Conservation (phyloP, 768 basidiomycete species). For the Suillus luteus region DNA sequence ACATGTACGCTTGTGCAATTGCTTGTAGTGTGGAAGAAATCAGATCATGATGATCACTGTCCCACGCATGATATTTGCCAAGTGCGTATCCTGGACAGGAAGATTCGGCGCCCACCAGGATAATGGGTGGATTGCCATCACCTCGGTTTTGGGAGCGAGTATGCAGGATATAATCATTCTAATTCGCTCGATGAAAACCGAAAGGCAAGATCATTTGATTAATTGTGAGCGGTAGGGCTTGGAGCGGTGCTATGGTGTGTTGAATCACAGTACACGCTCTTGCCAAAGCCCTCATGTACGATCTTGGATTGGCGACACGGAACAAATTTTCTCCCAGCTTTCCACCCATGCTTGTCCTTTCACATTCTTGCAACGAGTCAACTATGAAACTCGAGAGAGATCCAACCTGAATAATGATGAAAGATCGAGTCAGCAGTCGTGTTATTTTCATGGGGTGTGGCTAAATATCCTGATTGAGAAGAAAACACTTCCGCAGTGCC, state of each 20-base stretch:
- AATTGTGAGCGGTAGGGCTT: neutral
- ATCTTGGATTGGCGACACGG: neutral
- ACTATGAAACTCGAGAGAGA: neutral
- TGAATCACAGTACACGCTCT: neutral
- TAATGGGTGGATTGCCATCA: too few relatives aligned
- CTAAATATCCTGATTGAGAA: neutral
- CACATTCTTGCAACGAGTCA: neutral
- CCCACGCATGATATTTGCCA: too few relatives aligned
- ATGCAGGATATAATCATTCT: neutral
- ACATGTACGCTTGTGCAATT: too few relatives aligned
- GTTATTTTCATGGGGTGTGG: neutral
- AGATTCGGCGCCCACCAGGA: too few relatives aligned
- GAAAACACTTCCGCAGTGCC: neutral
- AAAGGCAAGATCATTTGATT: neutral
- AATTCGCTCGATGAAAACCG: neutral
- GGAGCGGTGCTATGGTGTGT: neutral
- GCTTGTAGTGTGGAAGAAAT: too few relatives aligned
- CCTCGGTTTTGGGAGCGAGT: too few relatives aligned
- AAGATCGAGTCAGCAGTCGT: neutral
- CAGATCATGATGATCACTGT: too few relatives aligned
- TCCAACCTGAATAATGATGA: neutral
- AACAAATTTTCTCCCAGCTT: neutral
- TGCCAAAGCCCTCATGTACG: neutral
- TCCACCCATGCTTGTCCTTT: neutral
- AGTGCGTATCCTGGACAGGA: too few relatives aligned